These are phyloP conservation scores for Phytophthora multivora DNA, from an alignment of 352 stramenopile genomes.

Conservation along the genomic window DNA sequence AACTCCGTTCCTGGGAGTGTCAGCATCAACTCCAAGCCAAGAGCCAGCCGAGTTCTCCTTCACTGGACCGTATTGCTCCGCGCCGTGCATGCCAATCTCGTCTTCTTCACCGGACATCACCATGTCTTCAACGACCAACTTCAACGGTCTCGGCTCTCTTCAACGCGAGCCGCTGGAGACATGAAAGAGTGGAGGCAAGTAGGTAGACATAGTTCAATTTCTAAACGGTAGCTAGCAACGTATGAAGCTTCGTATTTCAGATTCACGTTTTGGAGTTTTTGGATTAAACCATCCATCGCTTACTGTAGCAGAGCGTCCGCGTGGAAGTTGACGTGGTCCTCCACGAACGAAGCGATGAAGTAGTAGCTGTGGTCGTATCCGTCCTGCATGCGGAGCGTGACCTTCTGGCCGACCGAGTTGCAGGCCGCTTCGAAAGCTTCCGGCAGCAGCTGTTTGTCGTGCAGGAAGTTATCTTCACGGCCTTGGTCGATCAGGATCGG, in stretches of 20 bases:
- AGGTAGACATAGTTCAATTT: slow-evolving; percentile 25
- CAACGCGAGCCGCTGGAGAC: slow-evolving; percentile 32
- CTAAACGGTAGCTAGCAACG: slow-evolving; percentile 22
- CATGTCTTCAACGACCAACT: slow-evolving; percentile 28
- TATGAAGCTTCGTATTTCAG: slow-evolving; percentile 32
- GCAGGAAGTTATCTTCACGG: slow-evolving; percentile 87
- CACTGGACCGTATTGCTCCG: slow-evolving; percentile 51
- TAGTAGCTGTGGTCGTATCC: slow-evolving; percentile 98
- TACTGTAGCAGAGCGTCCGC: slow-evolving; percentile 82
- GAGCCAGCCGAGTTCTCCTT: slow-evolving; percentile 30
- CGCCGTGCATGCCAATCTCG: slow-evolving; percentile 31
- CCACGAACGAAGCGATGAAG: slow-evolving; percentile 96
- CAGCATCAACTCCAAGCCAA: slow-evolving; percentile 23
- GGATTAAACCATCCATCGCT: background rate
- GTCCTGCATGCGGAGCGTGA: slow-evolving; percentile 86
- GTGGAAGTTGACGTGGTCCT: slow-evolving; percentile 96
- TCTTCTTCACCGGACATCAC: slow-evolving; percentile 27
- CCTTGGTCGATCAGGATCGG: slow-evolving; percentile 92
- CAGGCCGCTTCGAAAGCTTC: slow-evolving; percentile 89
- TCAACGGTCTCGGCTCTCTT: slow-evolving; percentile 32
- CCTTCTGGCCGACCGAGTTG: slow-evolving; percentile 77
- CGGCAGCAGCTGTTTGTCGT: slow-evolving; percentile 91
- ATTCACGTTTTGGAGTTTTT: background rate
- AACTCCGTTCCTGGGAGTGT: slow-evolving; percentile 35
- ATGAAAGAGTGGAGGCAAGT: slow-evolving; percentile 13